phyloP scores from a whole-genome alignment of 2,329 filamentous ascomycete genomes.

The Fusarium citri region DNA sequence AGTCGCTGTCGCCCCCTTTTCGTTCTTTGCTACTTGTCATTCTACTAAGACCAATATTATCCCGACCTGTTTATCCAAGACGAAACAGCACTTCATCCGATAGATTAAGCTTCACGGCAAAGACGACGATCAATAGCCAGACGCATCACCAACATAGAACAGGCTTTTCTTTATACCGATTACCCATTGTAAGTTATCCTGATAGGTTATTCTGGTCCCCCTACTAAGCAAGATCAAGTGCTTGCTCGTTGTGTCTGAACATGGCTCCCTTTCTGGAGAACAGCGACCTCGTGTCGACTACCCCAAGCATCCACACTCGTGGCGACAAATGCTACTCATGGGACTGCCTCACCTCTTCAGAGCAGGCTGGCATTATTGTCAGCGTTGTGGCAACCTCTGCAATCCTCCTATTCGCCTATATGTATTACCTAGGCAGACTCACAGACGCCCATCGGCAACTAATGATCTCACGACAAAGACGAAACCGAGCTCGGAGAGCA shows the following conservation, averaged over 20 bases:
- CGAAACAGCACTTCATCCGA: background rate
- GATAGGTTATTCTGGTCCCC: background rate
- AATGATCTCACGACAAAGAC: conserved; percentile 9
- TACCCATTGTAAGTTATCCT: background rate
- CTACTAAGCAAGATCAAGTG: background rate
- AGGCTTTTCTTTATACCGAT: background rate
- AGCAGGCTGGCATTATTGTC: conserved; percentile 56
- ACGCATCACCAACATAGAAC: background rate
- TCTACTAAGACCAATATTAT: background rate
- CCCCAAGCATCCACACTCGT: background rate
- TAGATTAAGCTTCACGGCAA: background rate
- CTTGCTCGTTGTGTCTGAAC: background rate
- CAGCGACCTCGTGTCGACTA: background rate
- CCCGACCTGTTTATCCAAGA: background rate
- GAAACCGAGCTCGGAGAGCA: background rate
- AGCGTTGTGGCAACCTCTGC: conserved; percentile 48
- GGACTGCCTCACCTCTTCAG: conserved; percentile 53
- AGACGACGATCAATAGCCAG: background rate
- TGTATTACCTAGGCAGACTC: conserved; percentile 52
- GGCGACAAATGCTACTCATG: conserved; percentile 49
- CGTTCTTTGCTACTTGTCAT: background rate
- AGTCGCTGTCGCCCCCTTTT: background rate
- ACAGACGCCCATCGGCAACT: conserved; percentile 31
- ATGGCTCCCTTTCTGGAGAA: background rate
- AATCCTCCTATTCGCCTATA: conserved; percentile 47